phyloP scores from a whole-genome alignment of 75 land plant genomes.

The Sequoiadendron giganteum region DNA sequence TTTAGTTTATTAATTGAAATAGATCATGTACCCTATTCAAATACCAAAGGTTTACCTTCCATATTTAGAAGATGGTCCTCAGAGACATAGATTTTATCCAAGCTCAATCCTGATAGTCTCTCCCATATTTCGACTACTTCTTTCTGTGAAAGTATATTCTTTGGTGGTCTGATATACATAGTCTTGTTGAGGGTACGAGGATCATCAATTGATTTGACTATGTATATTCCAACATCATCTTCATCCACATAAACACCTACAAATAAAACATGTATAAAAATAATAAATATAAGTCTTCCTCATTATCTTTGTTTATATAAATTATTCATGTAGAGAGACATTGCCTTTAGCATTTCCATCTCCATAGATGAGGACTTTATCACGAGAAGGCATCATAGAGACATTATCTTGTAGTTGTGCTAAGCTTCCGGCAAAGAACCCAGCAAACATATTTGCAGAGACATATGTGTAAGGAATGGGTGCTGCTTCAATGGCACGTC shows the following conservation, averaged over 20 bases:
- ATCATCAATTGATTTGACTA: conserved; percentile 46
- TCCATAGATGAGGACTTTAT: not conserved
- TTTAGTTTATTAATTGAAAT: too few relatives aligned
- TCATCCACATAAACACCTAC: not conserved
- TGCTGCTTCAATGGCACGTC: not conserved
- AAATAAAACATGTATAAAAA: not conserved
- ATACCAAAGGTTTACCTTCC: too few relatives aligned
- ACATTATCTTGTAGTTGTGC: not conserved
- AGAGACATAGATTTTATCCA: conserved; percentile 26
- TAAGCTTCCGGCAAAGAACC: not conserved
- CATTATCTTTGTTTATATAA: too few relatives aligned
- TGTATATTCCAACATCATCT: conserved; percentile 50
- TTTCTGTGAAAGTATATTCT: conserved; percentile 49
- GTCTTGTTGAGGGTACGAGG: conserved; percentile 56
- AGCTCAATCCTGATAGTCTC: conserved; percentile 28
- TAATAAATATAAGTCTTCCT: not conserved
- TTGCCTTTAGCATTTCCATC: not conserved
- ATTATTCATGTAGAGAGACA: not conserved
- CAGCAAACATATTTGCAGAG: not conserved
- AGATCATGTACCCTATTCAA: too few relatives aligned
- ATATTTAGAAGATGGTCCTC: too few relatives aligned
- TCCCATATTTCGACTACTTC: conserved; percentile 57
- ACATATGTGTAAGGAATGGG: not conserved
- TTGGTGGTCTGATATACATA: conserved; percentile 41
- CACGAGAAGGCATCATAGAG: not conserved